phyloP scores from a whole-genome alignment of 1,284 basidiomycete species.

The Caloboletus firmus region DNA sequence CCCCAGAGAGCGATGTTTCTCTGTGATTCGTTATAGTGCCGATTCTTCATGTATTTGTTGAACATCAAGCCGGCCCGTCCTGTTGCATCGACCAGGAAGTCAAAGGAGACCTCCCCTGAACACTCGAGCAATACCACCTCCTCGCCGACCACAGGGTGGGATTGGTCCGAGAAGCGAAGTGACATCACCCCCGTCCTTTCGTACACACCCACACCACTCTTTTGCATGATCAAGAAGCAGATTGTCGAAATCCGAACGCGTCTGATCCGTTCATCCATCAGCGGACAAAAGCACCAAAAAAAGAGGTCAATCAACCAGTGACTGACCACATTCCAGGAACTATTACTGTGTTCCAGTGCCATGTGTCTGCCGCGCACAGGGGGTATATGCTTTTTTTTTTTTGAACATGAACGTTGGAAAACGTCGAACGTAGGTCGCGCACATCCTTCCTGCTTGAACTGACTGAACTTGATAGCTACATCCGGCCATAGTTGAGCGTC shows the following conservation, averaged over 20 bases:
- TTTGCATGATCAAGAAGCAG: slow-evolving; percentile 60
- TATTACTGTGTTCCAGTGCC: slow-evolving; percentile 53
- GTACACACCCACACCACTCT: slow-evolving; percentile 54
- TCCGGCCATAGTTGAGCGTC: no score
- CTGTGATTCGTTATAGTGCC: slow-evolving; percentile 64
- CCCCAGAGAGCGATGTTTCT: slow-evolving; percentile 78
- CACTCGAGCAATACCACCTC: slow-evolving; percentile 42
- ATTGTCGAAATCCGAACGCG: slow-evolving; percentile 64
- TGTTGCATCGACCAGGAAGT: slow-evolving; percentile 68
- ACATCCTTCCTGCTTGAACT: slow-evolving; percentile 67
- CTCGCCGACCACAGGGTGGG: slow-evolving; percentile 50
- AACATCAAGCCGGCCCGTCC: slow-evolving; percentile 68
- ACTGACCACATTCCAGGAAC: slow-evolving; percentile 67
- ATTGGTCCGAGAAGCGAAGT: slow-evolving; percentile 47
- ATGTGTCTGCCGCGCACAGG: slow-evolving; percentile 51
- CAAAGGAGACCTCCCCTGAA: slow-evolving; percentile 56
- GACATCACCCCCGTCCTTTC: slow-evolving; percentile 54
- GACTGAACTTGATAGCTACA: slow-evolving; percentile 63
- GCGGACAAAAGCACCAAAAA: no score
- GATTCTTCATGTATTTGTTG: slow-evolving; percentile 63
- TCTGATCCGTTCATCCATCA: no score
- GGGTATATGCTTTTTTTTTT: no score
- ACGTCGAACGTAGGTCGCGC: no score
- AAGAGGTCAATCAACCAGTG: no score
- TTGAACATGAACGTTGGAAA: no score